Conservation (phyloP, 2,329 filamentous ascomycete genomes). For the Neoscytalidium dimidiatum region DNA sequence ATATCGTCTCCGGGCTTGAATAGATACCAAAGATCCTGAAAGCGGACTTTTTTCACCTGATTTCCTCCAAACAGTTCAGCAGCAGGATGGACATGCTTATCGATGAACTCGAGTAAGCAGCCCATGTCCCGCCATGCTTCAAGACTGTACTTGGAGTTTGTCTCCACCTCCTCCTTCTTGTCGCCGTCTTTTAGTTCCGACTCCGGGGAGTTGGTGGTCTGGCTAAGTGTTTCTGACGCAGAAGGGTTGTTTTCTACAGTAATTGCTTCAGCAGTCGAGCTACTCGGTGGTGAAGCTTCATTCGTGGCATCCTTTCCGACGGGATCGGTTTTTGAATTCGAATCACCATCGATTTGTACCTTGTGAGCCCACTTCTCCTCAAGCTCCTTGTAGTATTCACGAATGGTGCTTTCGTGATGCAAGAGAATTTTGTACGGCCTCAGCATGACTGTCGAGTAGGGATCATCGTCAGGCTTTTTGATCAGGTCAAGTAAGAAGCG, state of each 20-base stretch:
- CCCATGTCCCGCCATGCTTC: neutral
- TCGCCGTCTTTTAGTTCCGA: neutral
- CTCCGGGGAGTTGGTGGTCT: no score
- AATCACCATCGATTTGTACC: neutral
- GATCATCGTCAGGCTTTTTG: no score
- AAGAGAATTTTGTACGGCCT: neutral
- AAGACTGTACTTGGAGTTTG: neutral
- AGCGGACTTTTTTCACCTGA: constrained; percentile 15
- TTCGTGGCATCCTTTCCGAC: neutral
- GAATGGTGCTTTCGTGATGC: neutral
- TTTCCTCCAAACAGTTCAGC: neutral
- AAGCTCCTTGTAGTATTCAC: neutral
- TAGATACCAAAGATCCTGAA: constrained; percentile 21
- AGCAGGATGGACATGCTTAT: neutral
- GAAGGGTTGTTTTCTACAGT: no score
- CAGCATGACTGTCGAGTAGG: neutral
- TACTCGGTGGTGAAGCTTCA: no score
- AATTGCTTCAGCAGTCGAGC: no score
- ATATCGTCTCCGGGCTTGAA: constrained; percentile 21
- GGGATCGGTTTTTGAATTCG: neutral
- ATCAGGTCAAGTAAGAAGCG: neutral
- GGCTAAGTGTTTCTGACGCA: no score
- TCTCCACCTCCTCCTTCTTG: neutral
- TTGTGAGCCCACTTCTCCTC: neutral
- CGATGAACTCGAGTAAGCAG: neutral